A percentile compares a stretch with the other conserved stretches of the same genome.
Conservation (phyloP, 495 filamentous ascomycete species). For the Aspergillus haitiensis region DNA sequence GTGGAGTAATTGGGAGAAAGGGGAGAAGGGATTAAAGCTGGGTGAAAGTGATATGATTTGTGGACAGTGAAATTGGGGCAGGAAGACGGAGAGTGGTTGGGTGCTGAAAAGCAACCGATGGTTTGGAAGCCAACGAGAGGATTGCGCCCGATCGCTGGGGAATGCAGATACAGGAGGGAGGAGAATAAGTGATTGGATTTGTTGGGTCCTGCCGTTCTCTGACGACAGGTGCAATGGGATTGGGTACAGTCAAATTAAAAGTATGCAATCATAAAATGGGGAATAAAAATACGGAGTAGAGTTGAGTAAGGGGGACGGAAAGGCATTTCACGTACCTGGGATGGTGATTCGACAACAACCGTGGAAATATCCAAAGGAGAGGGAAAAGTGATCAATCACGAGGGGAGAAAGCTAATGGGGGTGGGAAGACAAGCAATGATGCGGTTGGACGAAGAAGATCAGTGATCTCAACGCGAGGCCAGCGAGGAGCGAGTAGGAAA, state of each 20-base stretch:
- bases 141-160: constrained; percentile 20
- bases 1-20: constrained; percentile 11
- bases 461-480: constrained; percentile 24
- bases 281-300: constrained; percentile 19
- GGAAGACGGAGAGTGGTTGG: constrained; percentile 6
- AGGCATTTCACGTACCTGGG: constrained; percentile 28
- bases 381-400: constrained; percentile 28
- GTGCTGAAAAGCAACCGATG: constrained; percentile 18
- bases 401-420: constrained; percentile 23
- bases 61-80: constrained; percentile 9
- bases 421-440: constrained; percentile 21
- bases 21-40: constrained; percentile 12
- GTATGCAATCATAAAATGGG: constrained; percentile 25
- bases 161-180: constrained; percentile 17
- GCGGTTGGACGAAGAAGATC: constrained; percentile 27
- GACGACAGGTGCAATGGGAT: constrained; percentile 18
- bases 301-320: constrained; percentile 12
- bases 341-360: constrained; percentile 31
- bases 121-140: constrained; percentile 20
- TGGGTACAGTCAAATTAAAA: constrained; percentile 21
- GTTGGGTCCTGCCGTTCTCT: constrained; percentile 14
- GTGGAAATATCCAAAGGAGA: constrained; percentile 24
- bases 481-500: constrained; percentile 26
- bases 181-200: constrained; percentile 26
- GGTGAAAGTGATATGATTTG: constrained; percentile 26